Percentiles rank a stretch among this genome's conserved stretches.
Conservation (phyloP, 192 early-diverging fungal genomes). For the Entophlyctis luteolus region DNA sequence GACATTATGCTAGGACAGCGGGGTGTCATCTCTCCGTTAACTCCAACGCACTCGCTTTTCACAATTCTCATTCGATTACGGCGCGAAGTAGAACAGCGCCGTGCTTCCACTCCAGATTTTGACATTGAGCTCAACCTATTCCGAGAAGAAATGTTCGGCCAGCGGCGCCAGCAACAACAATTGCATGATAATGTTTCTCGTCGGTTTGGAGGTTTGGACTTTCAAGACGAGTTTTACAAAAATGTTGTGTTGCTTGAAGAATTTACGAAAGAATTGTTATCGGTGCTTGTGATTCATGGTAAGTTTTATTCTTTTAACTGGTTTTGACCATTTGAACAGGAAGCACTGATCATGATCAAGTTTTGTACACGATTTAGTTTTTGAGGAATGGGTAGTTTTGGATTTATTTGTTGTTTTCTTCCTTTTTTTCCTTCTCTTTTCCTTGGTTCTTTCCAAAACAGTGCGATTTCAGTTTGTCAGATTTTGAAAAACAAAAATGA, state of each 20-base stretch:
- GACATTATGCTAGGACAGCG: constrained; percentile 32
- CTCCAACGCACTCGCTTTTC: constrained; percentile 48
- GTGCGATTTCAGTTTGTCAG: too few relatives aligned
- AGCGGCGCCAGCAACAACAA: constrained; percentile 16
- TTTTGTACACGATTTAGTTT: neutral
- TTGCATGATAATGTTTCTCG: neutral
- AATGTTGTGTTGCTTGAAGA: constrained; percentile 93
- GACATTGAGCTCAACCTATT: constrained; percentile 53
- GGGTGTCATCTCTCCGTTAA: constrained; percentile 15
- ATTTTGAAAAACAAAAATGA: too few relatives aligned
- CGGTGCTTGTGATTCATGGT: neutral
- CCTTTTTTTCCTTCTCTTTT: too few relatives aligned
- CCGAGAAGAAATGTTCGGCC: constrained; percentile 53
- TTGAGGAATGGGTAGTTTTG: neutral
- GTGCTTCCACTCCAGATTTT: constrained; percentile 50
- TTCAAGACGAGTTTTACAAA: constrained; percentile 63
- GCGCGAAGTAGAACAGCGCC: constrained; percentile 64
- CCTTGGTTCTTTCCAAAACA: too few relatives aligned
- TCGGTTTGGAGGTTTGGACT: neutral
- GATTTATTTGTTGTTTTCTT: neutral
- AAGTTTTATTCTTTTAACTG: neutral
- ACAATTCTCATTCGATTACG: constrained; percentile 61
- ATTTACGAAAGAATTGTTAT: constrained; percentile 78
- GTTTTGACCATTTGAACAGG: neutral
- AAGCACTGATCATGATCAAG: neutral